Percentiles rank a stretch among this genome's conserved stretches.
These are phyloP conservation scores for Tolypocladium tundrense DNA, from an alignment of 2,329 filamentous ascomycete genomes.

Conservation along the genomic window DNA sequence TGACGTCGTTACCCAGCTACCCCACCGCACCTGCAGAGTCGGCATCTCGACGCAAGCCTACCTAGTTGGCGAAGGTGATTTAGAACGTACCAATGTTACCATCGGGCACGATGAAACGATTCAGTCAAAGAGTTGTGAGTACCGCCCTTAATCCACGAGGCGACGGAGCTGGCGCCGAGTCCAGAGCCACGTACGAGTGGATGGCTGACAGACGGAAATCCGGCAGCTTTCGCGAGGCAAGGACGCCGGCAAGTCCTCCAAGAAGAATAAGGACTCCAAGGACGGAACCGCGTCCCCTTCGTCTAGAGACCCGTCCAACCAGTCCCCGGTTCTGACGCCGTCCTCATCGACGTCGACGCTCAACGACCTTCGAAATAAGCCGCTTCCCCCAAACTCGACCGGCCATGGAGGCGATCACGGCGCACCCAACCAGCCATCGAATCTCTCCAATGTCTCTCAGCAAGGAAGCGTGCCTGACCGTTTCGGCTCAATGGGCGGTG, in stretches of 20 bases:
- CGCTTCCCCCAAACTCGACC: constrained; percentile 49
- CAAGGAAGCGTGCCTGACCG: constrained; percentile 28
- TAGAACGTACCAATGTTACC: not conserved
- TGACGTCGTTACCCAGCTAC: constrained; percentile 21
- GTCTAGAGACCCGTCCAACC: constrained; percentile 40
- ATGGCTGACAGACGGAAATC: constrained; percentile 1
- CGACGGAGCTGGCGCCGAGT: constrained; percentile 9
- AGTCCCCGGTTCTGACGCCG: constrained; percentile 62
- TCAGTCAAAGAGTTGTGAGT: constrained; percentile 73
- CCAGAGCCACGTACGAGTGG: not conserved
- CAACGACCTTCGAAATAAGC: constrained; percentile 78
- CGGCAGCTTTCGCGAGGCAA: constrained; percentile 82
- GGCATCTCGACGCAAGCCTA: constrained; percentile 2
- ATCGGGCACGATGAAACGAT: constrained; percentile 61
- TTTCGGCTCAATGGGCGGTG: constrained; percentile 25
- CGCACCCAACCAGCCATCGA: constrained; percentile 28
- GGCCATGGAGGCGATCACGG: constrained; percentile 32
- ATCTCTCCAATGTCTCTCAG: constrained; percentile 24
- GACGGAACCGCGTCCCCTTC: constrained; percentile 75
- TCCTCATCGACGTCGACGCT: constrained; percentile 83
- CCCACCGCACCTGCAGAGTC: constrained; percentile 10
- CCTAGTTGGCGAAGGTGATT: not conserved
- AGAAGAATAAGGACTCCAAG: constrained; percentile 63
- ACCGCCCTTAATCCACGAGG: constrained; percentile 12
- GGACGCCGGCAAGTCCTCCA: constrained; percentile 72